Evolutionary conservation across 139 green algal species (phyloP).

Genomic region (Chlamydomonas sp.): DNA sequence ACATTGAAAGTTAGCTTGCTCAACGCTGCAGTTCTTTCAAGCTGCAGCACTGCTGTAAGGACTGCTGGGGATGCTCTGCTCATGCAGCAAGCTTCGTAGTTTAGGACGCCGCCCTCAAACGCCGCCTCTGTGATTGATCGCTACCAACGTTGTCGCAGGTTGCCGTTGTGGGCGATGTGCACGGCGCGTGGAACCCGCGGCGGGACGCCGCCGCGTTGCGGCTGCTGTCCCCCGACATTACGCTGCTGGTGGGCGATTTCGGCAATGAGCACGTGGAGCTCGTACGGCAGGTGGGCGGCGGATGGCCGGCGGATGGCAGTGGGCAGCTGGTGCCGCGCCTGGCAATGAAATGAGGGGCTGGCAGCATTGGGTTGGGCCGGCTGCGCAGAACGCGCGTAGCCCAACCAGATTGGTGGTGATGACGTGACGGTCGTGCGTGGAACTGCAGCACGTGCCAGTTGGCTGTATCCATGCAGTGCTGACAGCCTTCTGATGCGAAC

Average conservation of each 20-base stretch:
- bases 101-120: too few species aligned
- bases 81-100: too few species aligned
- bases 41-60: too few species aligned
- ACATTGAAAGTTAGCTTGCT: too few species aligned
- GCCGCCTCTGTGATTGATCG: too few species aligned
- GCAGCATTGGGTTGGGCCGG: not conserved
- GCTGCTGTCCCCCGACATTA: conserved; percentile 58
- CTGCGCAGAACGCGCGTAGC: too few species aligned
- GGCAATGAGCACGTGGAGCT: conserved; percentile 72
- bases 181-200: conserved; percentile 61
- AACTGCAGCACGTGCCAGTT: too few species aligned
- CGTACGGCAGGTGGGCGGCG: conserved; percentile 50
- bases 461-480: too few species aligned
- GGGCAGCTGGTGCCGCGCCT: not conserved
- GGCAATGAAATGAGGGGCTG: not conserved
- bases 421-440: too few species aligned
- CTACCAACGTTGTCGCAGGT: not conserved
- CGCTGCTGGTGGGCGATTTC: conserved; percentile 77
- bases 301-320: not conserved
- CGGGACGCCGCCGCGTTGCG: conserved; percentile 58
- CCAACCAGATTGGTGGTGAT: too few species aligned
- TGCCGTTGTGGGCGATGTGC: conserved; percentile 73
- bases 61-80: too few species aligned
- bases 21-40: too few species aligned
- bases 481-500: not conserved